Base-by-base conservation (phyloP, 495 filamentous ascomycete genomes). In the Podospora anserina region DNA sequence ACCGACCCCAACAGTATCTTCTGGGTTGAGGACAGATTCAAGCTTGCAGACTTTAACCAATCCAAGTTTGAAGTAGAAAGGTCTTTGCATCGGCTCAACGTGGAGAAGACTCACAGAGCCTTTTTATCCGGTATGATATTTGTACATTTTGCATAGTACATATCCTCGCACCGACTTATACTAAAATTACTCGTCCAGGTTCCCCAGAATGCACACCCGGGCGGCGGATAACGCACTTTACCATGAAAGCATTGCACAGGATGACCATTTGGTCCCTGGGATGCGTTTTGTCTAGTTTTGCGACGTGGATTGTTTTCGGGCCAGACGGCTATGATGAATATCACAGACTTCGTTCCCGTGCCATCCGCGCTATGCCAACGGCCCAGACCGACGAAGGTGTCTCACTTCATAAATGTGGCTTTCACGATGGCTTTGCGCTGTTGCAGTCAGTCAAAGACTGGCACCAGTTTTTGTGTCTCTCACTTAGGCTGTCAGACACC, bases 1-100 rank as follows among this genome's bases (percentile, higher is more conserved):
- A 72, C 81, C 30, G 82, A 82, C 59, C 80, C 80, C 20, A 77
- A 76, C 61, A 82, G 82, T 56, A 82, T 82, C 16, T 70, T 82
- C 2, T 60, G 64, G 27, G 72, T 81, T 2, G 56, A 76, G 23
- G 77, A 72, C 2, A 69, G 76, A 32, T 82, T 79, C 70, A 82
- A 82, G 58, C 76, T 82, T 5, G 77, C 78, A 6, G 80, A 82
- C 44, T 77, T 75, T 27, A 80, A 80, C 15, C 78, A 80, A 65
- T 79, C 80, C 9, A 74, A 69, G 55, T 82, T 82, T 64, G 65
- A 75, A 49, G 68, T 49, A 66, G 72, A 63, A 49, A 20, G n/a
- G 23, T 23, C 23, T 23, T 23, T 23, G 23, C 23, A 23, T 23
- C 23, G 23, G 23, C 23, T 23, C 1, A 23, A 23, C 23, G 23